phyloP scores from a whole-genome alignment of 441 rosid species.

The Euphorbia celastroides region DNA sequence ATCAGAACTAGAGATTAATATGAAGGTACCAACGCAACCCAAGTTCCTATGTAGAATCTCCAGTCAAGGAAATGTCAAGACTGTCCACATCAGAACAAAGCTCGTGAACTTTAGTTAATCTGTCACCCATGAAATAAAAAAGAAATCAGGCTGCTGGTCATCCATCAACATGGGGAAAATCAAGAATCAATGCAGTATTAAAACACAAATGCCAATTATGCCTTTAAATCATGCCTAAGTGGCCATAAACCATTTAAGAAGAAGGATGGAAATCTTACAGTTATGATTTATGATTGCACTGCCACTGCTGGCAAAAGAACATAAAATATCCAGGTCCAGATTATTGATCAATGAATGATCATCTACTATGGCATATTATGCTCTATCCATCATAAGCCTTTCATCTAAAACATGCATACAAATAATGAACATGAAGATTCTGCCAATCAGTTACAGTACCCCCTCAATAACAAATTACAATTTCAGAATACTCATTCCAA shows the following conservation, averaged over 20 bases:
- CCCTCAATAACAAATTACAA: neutral
- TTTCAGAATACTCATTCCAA: conserved; percentile 1
- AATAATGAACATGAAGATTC: neutral
- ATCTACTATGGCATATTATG: too few species aligned
- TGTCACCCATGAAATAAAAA: conserved; percentile 24
- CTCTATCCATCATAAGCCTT: too few species aligned
- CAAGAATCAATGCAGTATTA: conserved; percentile 4
- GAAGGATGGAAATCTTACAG: neutral
- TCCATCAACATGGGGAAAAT: neutral
- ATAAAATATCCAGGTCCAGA: neutral
- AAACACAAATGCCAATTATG: conserved; percentile 3
- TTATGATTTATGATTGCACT: neutral
- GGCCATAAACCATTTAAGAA: neutral
- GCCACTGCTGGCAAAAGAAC: too few species aligned
- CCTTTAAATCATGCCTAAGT: neutral
- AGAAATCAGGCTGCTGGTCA: neutral
- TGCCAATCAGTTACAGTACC: neutral
- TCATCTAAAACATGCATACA: neutral
- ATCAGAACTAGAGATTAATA: neutral
- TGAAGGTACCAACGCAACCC: neutral
- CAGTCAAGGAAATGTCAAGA: conserved; percentile 1
- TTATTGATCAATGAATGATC: too few species aligned
- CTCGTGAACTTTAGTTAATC: conserved; percentile 41
- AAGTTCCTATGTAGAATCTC: conserved; percentile 19
- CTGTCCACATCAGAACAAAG: conserved; percentile 25